Evolutionary conservation across 129 eudicot species (phyloP), one percentile per base, ranked within the genome.

Genomic region (Centella asiatica): DNA sequence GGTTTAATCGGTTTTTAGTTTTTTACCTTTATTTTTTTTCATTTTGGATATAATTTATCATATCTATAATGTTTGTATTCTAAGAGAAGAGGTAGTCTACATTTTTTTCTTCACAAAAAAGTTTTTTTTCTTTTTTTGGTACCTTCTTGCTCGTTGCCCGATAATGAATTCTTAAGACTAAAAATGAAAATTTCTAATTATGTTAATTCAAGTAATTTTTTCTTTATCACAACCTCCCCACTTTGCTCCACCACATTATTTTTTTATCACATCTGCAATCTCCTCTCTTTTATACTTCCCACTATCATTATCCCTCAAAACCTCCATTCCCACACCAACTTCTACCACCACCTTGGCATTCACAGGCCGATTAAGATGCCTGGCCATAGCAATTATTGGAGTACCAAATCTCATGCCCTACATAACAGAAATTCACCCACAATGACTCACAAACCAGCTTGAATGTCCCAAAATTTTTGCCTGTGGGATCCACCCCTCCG

Each of bases 401-500:
- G 28, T 37, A 36, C 60, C 60, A 6, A 28, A 54, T 27, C 6
- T 54, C 24, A 54, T 6, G 33, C 60, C 28, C 32, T 54, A 36
- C 31, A 1, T 7, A 28, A 54, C 33, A 28, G 60, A 28, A 28
- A 36, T 54, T 37, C 60, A 54, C 32, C 60, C 60, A 54, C 60
- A 54, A 54, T 54, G 60, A 27, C 60, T 54, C 36, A 54, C 18
- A 11, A 29, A 28, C 2, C 37, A 36, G 24, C 60, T 54, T 54
- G 60, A 28, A 28, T 54, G 60, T 54, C 60, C 37, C 32, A 54
- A 28, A 15, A 54, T 28, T 27, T 26, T 54, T 6, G 60, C n/a
- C 13, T 54, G 60, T 14, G 60, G 60, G 7, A 37, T 37, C 60
- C 60, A 54, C 14, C 42, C 42, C 42, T 54, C 60, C 32, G 28